Conservation (phyloP, 306 rosid genomes). For the Prunus kanzakura region DNA sequence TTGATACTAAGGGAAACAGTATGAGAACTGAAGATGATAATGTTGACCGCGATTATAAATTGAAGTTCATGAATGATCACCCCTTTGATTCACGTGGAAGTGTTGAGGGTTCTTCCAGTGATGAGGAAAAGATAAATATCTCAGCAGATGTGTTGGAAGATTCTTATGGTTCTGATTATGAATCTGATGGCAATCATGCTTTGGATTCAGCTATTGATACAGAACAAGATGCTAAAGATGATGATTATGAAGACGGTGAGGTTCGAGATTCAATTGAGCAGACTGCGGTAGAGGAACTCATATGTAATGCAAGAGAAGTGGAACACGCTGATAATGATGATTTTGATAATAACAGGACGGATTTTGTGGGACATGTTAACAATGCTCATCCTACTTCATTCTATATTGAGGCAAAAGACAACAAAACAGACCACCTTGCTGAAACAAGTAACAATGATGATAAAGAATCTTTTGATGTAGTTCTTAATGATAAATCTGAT, state of each 20-base stretch:
- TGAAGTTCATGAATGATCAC: slow-evolving; percentile 43
- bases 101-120: slow-evolving; percentile 59
- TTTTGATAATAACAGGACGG: slow-evolving; percentile 32
- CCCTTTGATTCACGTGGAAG: slow-evolving; percentile 33
- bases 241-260: slow-evolving; percentile 90
- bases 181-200: slow-evolving; percentile 76
- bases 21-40: slow-evolving; percentile 26
- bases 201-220: slow-evolving; percentile 47
- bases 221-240: slow-evolving; percentile 41
- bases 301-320: slow-evolving; percentile 55
- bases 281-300: slow-evolving; percentile 34
- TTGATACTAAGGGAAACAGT: slow-evolving; percentile 29
- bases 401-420: slow-evolving; percentile 33
- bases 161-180: slow-evolving; percentile 60
- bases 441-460: slow-evolving; percentile 28
- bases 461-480: slow-evolving; percentile 32
- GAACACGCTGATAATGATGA: slow-evolving; percentile 31
- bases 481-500: background rate
- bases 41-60: slow-evolving; percentile 29
- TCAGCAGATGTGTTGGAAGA: slow-evolving; percentile 64
- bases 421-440: slow-evolving; percentile 17
- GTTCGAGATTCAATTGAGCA: slow-evolving; percentile 54
- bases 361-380: slow-evolving; percentile 29
- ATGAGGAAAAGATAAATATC: slow-evolving; percentile 73
- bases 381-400: slow-evolving; percentile 31